Conservation (phyloP, 768 basidiomycete species). For the Suillus occidentalis region DNA sequence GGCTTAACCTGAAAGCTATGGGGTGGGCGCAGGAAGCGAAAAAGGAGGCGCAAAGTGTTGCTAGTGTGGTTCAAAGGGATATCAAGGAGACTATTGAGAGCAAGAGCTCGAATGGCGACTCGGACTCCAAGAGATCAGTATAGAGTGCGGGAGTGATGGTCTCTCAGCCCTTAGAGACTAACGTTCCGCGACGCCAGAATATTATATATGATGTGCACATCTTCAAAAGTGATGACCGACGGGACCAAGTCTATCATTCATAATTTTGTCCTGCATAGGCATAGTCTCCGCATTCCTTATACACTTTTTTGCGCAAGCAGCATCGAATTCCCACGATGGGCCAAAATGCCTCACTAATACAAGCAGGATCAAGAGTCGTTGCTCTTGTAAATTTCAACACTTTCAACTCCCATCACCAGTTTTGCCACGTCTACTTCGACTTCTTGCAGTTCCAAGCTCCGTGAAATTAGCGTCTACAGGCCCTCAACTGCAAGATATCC, state of each 20-base stretch:
- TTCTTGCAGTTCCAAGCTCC: neutral
- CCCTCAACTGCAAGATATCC: neutral
- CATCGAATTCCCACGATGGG: neutral
- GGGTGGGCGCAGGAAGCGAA: conserved; percentile 39
- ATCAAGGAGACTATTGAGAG: conserved; percentile 18
- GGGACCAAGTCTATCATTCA: neutral
- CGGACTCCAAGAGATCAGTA: neutral
- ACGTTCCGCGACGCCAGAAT: neutral
- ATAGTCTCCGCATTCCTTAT: neutral
- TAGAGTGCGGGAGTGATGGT: neutral
- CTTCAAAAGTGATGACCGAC: neutral
- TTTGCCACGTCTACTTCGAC: neutral
- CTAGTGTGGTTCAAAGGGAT: conserved; percentile 26
- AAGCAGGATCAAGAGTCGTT: too few relatives aligned
- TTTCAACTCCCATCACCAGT: neutral
- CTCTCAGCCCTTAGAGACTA: neutral
- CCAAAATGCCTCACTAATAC: neutral
- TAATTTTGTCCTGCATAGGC: neutral
- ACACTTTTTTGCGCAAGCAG: too few relatives aligned
- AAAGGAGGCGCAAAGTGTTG: conserved; percentile 23
- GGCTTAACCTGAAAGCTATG: conserved; percentile 68
- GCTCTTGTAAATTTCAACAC: neutral
- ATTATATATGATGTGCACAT: neutral
- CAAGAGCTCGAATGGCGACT: neutral
- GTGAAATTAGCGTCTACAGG: neutral